Evolutionary conservation across 2,329 filamentous ascomycete genomes (phyloP), one percentile per base, ranked within the genome.

Genomic region (Ceratocystis variospora): DNA sequence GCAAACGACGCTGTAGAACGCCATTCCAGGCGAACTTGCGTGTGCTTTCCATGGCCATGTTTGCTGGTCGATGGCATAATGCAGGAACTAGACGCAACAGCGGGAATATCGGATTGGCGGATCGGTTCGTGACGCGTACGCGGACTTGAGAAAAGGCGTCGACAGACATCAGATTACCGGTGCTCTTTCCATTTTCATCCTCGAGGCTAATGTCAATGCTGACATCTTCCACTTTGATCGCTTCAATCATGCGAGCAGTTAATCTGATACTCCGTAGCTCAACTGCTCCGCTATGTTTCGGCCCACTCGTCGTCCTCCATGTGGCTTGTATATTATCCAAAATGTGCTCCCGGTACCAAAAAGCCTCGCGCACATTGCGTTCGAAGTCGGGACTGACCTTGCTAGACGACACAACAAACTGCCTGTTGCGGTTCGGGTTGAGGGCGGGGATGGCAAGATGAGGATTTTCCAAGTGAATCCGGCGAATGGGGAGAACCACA

Each of bases 321-420:
- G 80, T 83, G 0, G 87, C 90, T 31, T 80, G 80, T 8, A 96
- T 76, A 53, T 80, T 79, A 68, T 87, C 86, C 2, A 96, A 80
- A 1, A 96, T 81, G 72, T 84, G 85, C 74, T 96, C 89, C 17
- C 91, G 84, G 74, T 90, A 96, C 92, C 92, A 96, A 74, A 96
- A 96, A 0, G 87, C 85, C 76, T 96, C 90, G 63, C 92, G 81
- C 68, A 82, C 87, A 12, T 85, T 83, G 44, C 88, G 83, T 76
- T 96, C 92, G 55, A 82, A 83, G 69, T 94, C 90, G 0, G 90
- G 88, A 0, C 88, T 87, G 66, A 92, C 84, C 71, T 89, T 89
- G 72, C 84, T 86, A 17, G 86, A 83, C 74, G 88, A 94, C 55
- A 96, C 89, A 37, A 96, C 89, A 71, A 96, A 96, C 72, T 96